Conservation (phyloP, 2,329 filamentous ascomycete genomes). For the Xylariales sp. region DNA sequence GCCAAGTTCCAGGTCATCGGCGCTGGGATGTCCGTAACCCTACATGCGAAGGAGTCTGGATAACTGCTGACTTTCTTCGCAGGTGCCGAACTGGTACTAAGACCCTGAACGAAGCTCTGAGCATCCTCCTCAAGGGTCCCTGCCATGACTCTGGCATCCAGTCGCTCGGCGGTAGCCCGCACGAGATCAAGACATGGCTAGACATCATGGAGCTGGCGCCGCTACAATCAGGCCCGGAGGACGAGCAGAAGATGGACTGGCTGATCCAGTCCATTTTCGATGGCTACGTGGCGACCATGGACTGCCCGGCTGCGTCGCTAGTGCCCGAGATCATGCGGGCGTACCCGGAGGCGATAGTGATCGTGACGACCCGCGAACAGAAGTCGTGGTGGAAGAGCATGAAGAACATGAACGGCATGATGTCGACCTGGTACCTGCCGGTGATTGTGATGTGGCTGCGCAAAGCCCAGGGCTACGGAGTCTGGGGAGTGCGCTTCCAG, state of each 20-base stretch:
- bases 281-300: conserved; percentile 33
- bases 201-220: conserved; percentile 29
- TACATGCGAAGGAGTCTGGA: not conserved
- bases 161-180: conserved; percentile 29
- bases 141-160: conserved; percentile 32
- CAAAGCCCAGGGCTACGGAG: conserved; percentile 27
- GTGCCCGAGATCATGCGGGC: conserved; percentile 41
- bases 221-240: conserved; percentile 19
- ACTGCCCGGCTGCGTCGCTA: conserved; percentile 33
- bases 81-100: conserved; percentile 34
- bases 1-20: conserved; percentile 31
- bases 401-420: conserved; percentile 26
- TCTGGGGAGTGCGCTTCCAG: conserved; percentile 20
- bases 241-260: conserved; percentile 29
- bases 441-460: conserved; percentile 27
- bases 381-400: conserved; percentile 34
- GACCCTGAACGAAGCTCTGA: conserved; percentile 32
- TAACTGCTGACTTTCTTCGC: conserved; percentile 11
- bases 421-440: conserved; percentile 29
- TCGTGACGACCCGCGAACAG: conserved; percentile 37
- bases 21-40: conserved; percentile 28
- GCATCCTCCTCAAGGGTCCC: conserved; percentile 29
- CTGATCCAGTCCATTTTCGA: conserved; percentile 22
- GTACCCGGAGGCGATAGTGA: conserved; percentile 45
- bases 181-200: conserved; percentile 29